Percentiles rank a stretch among this genome's conserved stretches.
Conservation (phyloP, 140 eudicot species). For the Artemisia princeps region DNA sequence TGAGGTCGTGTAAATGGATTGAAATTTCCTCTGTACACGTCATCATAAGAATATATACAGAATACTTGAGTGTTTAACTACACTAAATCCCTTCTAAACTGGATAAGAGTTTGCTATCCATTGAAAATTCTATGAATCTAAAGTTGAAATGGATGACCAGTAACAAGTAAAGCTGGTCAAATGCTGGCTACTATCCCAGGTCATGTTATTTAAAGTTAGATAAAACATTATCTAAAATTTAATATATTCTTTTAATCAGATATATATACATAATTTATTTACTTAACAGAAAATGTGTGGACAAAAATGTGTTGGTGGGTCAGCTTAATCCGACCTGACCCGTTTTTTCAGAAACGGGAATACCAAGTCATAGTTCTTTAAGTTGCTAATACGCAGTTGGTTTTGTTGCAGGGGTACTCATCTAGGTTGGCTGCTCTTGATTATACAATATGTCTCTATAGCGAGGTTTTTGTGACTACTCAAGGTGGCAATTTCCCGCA, state of each 20-base stretch:
- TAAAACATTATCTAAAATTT: neutral
- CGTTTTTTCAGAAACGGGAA: neutral
- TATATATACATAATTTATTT: neutral
- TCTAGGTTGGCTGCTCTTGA: constrained; percentile 98
- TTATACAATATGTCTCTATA: constrained; percentile 90
- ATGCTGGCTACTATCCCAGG: neutral
- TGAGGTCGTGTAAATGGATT: neutral
- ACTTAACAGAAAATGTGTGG: neutral
- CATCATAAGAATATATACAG: neutral
- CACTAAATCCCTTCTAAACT: neutral
- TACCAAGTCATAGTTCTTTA: neutral
- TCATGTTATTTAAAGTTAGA: neutral
- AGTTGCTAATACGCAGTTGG: neutral
- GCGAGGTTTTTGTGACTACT: constrained; percentile 87
- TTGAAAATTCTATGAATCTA: neutral
- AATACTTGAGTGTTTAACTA: neutral
- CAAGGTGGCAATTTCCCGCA: constrained; percentile 99
- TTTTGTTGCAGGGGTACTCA: constrained; percentile 66
- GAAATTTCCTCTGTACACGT: neutral
- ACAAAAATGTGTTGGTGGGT: neutral
- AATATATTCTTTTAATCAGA: neutral
- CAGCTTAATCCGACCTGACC: neutral
- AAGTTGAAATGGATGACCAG: neutral
- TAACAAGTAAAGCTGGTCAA: neutral
- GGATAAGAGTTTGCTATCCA: no score